phyloP scores from a whole-genome alignment of 768 basidiomycete species.

The Wakefieldia striispora region DNA sequence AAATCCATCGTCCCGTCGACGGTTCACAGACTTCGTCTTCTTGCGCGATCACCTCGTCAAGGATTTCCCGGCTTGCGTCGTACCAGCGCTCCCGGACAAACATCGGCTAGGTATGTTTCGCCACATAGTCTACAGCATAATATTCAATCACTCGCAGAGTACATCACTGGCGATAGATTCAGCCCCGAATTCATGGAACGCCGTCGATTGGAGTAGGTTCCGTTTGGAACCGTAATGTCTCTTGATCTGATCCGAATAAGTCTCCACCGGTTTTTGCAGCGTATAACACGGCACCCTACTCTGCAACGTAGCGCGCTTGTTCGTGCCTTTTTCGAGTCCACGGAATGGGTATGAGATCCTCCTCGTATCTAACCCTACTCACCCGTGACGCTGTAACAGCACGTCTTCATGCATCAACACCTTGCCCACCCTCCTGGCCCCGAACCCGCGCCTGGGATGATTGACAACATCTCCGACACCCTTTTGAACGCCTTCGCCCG shows the following conservation, averaged over 20 bases:
- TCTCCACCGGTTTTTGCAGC: conserved; percentile 88
- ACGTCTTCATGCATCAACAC: conserved; percentile 96
- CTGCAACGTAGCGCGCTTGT: conserved; percentile 87
- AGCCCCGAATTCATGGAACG: conserved; percentile 97
- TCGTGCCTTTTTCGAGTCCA: conserved; percentile 93
- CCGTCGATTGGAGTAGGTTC: conserved; percentile 76
- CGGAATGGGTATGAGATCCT: conserved; percentile 83
- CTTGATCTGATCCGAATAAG: conserved; percentile 39
- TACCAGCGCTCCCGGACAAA: conserved; percentile 94
- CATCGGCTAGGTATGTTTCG: conserved; percentile 80
- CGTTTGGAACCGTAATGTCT: not conserved
- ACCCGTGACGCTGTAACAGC: conserved; percentile 45
- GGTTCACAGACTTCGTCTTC: conserved; percentile 98
- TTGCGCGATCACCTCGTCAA: conserved; percentile 81
- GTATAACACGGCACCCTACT: conserved; percentile 90
- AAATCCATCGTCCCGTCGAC: conserved; percentile 74
- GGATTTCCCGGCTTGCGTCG: conserved; percentile 97
- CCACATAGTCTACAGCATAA: not conserved
- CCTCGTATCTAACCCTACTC: not conserved
- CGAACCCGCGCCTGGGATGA: conserved; percentile 74
- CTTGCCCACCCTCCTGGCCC: conserved; percentile 86
- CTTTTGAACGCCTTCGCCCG: conserved; percentile 94
- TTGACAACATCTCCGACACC: conserved; percentile 95
- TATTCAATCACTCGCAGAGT: conserved; percentile 55
- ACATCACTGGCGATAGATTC: conserved; percentile 96